Conservation (phyloP, 2,329 filamentous ascomycete species). For the Aspergillus fumigatus region DNA sequence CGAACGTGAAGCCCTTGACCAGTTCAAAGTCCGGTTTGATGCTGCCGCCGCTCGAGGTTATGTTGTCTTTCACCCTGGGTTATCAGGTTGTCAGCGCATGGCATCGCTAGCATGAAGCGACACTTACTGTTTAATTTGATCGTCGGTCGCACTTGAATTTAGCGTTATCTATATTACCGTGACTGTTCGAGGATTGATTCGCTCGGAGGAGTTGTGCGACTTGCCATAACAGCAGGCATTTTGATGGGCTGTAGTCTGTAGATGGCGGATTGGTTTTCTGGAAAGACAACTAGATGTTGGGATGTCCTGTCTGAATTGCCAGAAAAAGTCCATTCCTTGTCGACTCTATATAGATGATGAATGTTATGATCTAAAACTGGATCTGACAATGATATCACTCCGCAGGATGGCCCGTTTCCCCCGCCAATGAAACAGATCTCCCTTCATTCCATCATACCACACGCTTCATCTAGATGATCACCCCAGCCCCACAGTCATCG, state of each 20-base stretch:
- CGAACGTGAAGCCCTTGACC: neutral
- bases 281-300: neutral
- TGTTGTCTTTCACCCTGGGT: neutral
- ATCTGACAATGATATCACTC: neutral
- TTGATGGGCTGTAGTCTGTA: neutral
- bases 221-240: neutral
- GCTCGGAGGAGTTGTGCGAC: neutral
- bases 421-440: neutral
- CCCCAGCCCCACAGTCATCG: neutral
- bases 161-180: neutral
- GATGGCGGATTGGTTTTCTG: neutral
- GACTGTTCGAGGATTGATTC: neutral
- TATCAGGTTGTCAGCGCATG: neutral
- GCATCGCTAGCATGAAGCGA: neutral
- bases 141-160: neutral
- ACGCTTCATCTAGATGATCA: neutral
- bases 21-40: neutral
- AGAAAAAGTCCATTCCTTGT: neutral
- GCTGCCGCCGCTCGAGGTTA: neutral
- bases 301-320: too few relatives aligned
- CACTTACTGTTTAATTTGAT: neutral
- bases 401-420: neutral
- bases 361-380: neutral
- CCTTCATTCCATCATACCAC: neutral
- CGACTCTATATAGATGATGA: neutral